Conservation (phyloP, 2,329 filamentous ascomycete species). For the Whalleya microplaca region DNA sequence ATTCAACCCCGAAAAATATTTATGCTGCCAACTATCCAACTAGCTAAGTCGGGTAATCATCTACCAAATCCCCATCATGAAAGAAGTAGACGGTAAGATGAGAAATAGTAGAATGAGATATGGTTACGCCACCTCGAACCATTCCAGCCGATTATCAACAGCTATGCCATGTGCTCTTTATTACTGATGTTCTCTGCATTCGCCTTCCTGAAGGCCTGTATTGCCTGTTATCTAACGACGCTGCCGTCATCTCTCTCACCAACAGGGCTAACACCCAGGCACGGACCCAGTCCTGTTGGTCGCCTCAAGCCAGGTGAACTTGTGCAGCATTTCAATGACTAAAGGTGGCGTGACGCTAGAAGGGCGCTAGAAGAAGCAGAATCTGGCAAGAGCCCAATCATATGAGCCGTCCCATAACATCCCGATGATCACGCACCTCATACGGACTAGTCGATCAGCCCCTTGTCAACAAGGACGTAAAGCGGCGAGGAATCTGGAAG, state of each 20-base stretch:
- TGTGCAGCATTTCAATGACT: slow-evolving; percentile 9
- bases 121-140: background rate
- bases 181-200: background rate
- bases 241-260: slow-evolving; percentile 22
- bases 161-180: background rate
- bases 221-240: slow-evolving; percentile 14
- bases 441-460: slow-evolving; percentile 23
- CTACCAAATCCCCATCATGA: background rate
- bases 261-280: background rate
- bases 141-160: background rate
- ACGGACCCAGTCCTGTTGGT: slow-evolving; percentile 5
- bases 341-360: slow-evolving; percentile 40
- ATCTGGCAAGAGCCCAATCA: slow-evolving; percentile 31
- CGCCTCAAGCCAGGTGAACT: slow-evolving; percentile 22
- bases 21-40: background rate
- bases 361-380: slow-evolving; percentile 42
- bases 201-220: background rate
- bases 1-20: background rate
- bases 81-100: no score
- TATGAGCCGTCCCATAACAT: slow-evolving; percentile 11
- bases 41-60: background rate
- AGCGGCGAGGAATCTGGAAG: slow-evolving; percentile 35
- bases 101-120: background rate
- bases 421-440: slow-evolving; percentile 29
- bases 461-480: slow-evolving; percentile 28